Base-by-base conservation (phyloP, 371 early-diverging fungal genomes). In the Mortierella sp. region DNA sequence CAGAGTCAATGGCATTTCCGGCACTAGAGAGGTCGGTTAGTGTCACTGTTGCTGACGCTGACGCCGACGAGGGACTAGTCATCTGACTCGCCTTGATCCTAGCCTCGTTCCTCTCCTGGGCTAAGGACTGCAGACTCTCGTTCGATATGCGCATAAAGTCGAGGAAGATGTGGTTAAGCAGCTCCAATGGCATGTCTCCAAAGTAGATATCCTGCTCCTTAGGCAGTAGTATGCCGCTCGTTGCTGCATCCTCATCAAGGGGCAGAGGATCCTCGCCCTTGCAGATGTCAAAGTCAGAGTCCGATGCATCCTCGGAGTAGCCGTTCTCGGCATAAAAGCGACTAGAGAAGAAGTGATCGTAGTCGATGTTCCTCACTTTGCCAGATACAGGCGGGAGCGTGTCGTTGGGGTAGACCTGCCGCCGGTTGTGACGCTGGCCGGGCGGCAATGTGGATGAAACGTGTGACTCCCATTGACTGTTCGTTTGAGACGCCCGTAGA, bases 181-280 rank as follows among this genome's bases (percentile, higher is more conserved):
- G 64, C 17, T 70, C 70, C 42, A 63, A 23, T 6, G 70, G 70
- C 64, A 70, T 70, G 12, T 70, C 64, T 1, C 48, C 58, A 37
- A 41, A 63, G 44, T 58, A 63, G n/a, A 58, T 48, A 12, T 63
- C 54, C 19, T 41, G 37, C 51, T 56, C 44, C 47, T 15, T 19
- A 41, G 53, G 23, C 17, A 37, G 17, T 3, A 26, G 37, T 21
- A 12, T 3, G 28, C 19, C 28, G 12, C 17, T 37, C 24, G 49
- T 17, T n/a, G 21, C 49, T 15, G 21, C 14, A 37, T 48, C 41
- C 2, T 37, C 49, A 7, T 49, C 34, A 8, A 39, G 23, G 6
- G 31, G 14, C 15, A 46, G 24, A 34, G 5, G 26, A 17, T 24
- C 57, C 15, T 60, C 60, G 17, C 49, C 60, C 19, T 42, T 12